Conservation (phyloP, 805 yeast species). For the Yamadazyma endophytica region DNA sequence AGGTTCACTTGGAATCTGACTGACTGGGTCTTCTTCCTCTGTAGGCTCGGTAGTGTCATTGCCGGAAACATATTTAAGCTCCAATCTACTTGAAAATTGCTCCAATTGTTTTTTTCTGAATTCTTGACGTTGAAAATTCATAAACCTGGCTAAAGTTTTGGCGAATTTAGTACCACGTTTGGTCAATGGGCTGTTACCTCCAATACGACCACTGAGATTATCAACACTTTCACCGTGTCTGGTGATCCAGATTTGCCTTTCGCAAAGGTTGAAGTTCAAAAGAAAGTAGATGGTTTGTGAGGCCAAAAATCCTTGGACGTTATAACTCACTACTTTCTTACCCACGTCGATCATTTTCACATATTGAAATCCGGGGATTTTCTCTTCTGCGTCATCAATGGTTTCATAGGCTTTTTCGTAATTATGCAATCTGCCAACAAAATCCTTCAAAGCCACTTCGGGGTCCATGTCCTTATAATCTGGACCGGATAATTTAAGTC, state of each 20-base stretch:
- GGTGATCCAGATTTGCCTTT: constrained; percentile 90
- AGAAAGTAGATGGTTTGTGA: constrained; percentile 91
- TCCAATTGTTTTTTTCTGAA: constrained; percentile 63
- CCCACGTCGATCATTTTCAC: constrained; percentile 97
- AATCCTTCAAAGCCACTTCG: constrained; percentile 72
- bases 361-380: constrained; percentile 67
- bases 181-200: constrained; percentile 86
- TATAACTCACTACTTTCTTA: constrained; percentile 85
- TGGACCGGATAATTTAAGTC: constrained; percentile 86
- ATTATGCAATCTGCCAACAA: constrained; percentile 72
- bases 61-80: constrained; percentile 34
- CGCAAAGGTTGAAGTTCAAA: constrained; percentile 81
- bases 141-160: constrained; percentile 67
- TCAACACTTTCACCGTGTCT: constrained; percentile 92
- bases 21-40: constrained; percentile 14
- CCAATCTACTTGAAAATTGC: constrained; percentile 44
- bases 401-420: constrained; percentile 90
- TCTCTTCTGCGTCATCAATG: constrained; percentile 76
- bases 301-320: constrained; percentile 81
- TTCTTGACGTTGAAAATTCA: constrained; percentile 62
- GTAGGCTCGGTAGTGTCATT: constrained; percentile 11
- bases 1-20: constrained; percentile 50
- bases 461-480: constrained; percentile 88
- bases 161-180: constrained; percentile 75
- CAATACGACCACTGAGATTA: constrained; percentile 80